Evolutionary conservation across 352 stramenopile species (phyloP), one percentile per base, ranked within the genome.

Genomic region (Pythium apleroticum): DNA sequence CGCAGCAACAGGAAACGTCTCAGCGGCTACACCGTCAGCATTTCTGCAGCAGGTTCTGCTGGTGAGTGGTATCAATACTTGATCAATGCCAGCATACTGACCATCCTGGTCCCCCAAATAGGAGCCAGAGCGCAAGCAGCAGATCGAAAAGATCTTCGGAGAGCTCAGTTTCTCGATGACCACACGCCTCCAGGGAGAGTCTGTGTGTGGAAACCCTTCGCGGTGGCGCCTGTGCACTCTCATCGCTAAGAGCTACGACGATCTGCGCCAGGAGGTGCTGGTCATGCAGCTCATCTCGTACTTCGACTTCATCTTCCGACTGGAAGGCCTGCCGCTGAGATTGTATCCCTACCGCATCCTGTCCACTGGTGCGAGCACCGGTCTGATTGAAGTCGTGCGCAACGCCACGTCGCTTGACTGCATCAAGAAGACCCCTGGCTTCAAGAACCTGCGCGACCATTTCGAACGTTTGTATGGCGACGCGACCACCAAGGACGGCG

Each of bases 211-310:
- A 14, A 11, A 74, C 33, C 50, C 66, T 3, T 35, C 61, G 0
- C 68, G 69, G 7, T 90, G 84, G 77, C 72, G 73, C 11, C 57
- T 94, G 24, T 69, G 81, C 30, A 80, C 82, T 24, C 81, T 98
- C 30, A 99, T 99, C 75, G 89, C 98, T 30, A 99, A 94, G 82
- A 98, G 92, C 53, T 98, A 98, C 71, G 97, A 99, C 76, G 97
- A 99, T 66, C 73, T 99, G 53, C 81, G 97, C 5, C 97, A 99
- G 71, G 97, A 99, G 78, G 93, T 98, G 41, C 96, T 99, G 65
- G 93, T 98, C 6, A 98, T 99, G 89, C 96, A 99, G 72, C 79
- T 99, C 20, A 98, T 99, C 55, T 87, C 91, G 52, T 90, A 98
- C 59, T 98, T 98, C 56, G 77, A 97, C 48, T 86, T 97, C 45